Evolutionary conservation across 371 early-diverging fungal genomes (phyloP), one percentile per base, ranked within the genome.

Genomic region (Saksenaea oblongispora): DNA sequence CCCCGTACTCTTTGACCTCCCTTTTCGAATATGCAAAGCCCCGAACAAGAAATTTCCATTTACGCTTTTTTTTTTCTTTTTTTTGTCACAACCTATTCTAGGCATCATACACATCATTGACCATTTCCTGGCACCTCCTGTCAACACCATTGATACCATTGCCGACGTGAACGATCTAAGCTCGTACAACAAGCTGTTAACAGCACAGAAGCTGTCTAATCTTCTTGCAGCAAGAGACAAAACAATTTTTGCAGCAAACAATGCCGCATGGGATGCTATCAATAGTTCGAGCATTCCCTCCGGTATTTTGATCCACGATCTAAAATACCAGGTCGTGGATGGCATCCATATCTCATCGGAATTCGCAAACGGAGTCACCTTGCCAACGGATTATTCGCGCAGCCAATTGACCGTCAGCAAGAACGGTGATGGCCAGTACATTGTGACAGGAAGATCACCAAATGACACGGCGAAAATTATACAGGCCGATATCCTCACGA

Each of bases 261-360:
- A 69, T 18, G 59, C 31, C 8, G 70, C 72, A 0, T 65, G 67
- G 65, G 13, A 15, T 11, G 17, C 37, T 1, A 28, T 42, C 14
- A 63, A 66, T 34, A 55, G 61, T 4, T 31, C 51, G 15, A 34
- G 27, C 0, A 28, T 69, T 15, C 70, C 66, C 1, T 61, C 58
- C 35, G 73, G 66, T 10, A 72, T 60, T 1, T 11, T 72, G 17
- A 36, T 68, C 1, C 69, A 91, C 58, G 83, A 86, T 13, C 59
- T 79, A 39, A 80, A 87, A 60, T 91, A 91, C 75, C 80, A 79
- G 59, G 89, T 90, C 15, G 74, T 93, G 68, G 90, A 89, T 31
- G 73, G 63, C 5, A 3, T 64, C 18, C 59, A 58, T 39, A 35
- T 54, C 7, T 36, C 47, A 8, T 28, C 22, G 4, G 31, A 66